These are phyloP conservation scores for Ceratobasidium sp. DNA, from an alignment of 1,284 basidiomycete species.

Conservation along the genomic window DNA sequence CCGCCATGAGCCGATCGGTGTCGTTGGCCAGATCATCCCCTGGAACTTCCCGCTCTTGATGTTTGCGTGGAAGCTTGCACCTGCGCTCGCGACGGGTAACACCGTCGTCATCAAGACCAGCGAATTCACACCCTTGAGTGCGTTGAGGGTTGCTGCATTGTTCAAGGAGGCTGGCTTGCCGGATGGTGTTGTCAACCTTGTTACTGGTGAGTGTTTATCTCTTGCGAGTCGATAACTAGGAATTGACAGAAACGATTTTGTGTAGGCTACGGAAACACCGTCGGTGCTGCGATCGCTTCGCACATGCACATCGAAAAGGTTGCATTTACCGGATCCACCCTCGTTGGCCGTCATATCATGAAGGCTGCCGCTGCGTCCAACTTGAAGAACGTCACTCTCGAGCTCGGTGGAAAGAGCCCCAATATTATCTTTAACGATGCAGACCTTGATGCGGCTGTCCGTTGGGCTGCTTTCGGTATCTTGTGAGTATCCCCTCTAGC, in stretches of 20 bases:
- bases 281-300: conserved; percentile 69
- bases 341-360: conserved; percentile 87
- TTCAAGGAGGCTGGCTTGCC: conserved; percentile 70
- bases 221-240: conserved; percentile 7
- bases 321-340: conserved; percentile 76
- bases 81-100: conserved; percentile 88
- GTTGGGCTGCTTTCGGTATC: conserved; percentile 84
- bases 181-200: conserved; percentile 76
- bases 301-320: conserved; percentile 66
- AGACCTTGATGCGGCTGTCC: conserved; percentile 80
- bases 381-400: conserved; percentile 89
- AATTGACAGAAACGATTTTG: conserved; percentile 50
- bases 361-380: conserved; percentile 85
- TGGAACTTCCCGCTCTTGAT: conserved; percentile 68
- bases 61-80: conserved; percentile 80
- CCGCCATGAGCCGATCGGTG: conserved; percentile 93
- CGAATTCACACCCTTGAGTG: conserved; percentile 89
- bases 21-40: conserved; percentile 70
- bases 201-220: conserved; percentile 51
- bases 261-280: conserved; percentile 68
- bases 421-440: conserved; percentile 80
- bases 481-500: conserved; percentile 61
- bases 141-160: conserved; percentile 63
- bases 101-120: conserved; percentile 87
- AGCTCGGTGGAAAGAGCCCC: conserved; percentile 93